Evolutionary conservation across 2,329 filamentous ascomycete genomes (phyloP), one percentile per base, ranked within the genome.

Genomic region (Fusarium udum): DNA sequence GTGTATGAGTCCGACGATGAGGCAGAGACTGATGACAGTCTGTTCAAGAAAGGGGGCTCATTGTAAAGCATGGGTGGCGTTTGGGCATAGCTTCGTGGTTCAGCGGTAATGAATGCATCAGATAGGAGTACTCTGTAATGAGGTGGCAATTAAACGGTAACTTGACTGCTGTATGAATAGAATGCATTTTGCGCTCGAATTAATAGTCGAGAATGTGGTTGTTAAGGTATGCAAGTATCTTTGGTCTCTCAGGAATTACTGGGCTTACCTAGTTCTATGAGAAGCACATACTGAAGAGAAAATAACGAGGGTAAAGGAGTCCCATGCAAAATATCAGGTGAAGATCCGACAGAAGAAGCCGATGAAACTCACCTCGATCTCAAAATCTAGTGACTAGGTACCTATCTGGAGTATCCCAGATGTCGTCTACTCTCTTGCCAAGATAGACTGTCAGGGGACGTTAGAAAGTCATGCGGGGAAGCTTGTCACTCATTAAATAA

Each of bases 31-130:
- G 79, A 78, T 36, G 78, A 79, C 22, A 78, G 72, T 48, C 65
- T 77, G 34, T 71, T 79, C 26, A 73, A 78, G 66, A 83, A 79
- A 67, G 84, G 84, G 46, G 85, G 84, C 71, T 87, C 86, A 26
- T 78, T 85, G 64, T 88, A 73, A 46, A 71, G 45, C 48, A 57
- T 53, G 53, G 49, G 68, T 68, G 28, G 76, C 71, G 71, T 71
- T 74, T 36, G 39, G 64, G 57, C 42, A 61, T 51, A 55, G 61
- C 59, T 64, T 67, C 34, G 34, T 31, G 55, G 39, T 64, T 70
- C 42, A 55, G 57, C 40, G 51, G 65, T 65, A 64, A 62, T 59
- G 60, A 49, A 58, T 75, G 73, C 74, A 78, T 77, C 39, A 48
- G 45, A 71, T 52, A 56, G 72, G 70, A 77, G 71, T 76, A 58